Conservation (phyloP, 805 yeast genomes). For the Ogataea nakhonphanomensis region DNA sequence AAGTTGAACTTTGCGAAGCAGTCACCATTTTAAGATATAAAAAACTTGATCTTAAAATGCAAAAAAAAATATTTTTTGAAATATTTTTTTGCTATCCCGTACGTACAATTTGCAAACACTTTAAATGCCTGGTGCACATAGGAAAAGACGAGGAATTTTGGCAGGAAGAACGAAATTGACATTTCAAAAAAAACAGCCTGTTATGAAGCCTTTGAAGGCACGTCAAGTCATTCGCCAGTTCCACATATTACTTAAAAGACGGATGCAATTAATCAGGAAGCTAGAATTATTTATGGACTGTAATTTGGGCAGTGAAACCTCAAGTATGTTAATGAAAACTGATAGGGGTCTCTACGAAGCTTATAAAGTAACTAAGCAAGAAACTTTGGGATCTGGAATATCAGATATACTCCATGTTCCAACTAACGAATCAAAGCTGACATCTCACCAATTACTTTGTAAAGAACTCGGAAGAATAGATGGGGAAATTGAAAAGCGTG, state of each 20-base stretch:
- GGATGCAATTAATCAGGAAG: slow-evolving; percentile 2
- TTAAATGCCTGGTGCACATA: slow-evolving; percentile 2
- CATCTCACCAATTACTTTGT: slow-evolving; percentile 14
- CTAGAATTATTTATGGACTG: slow-evolving; percentile 8
- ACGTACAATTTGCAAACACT: not conserved
- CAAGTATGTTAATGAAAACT: not conserved
- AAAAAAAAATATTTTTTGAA: not conserved
- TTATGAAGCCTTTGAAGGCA: slow-evolving; percentile 66
- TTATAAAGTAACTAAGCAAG: slow-evolving; percentile 14
- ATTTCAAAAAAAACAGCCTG: slow-evolving; percentile 34
- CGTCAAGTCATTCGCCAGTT: slow-evolving; percentile 73
- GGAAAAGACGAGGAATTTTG: slow-evolving; percentile 25
- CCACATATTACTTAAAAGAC: slow-evolving; percentile 65
- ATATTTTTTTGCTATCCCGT: not conserved
- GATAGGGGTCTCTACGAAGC: not conserved
- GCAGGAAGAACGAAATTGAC: slow-evolving; percentile 32
- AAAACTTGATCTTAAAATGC: slow-evolving; percentile 1
- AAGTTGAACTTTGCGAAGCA: slow-evolving; percentile 2
- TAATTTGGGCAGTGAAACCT: slow-evolving; percentile 1
- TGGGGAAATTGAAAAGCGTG: slow-evolving; percentile 57
- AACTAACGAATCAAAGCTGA: too few species aligned
- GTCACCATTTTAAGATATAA: slow-evolving; percentile 16
- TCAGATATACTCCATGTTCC: too few species aligned
- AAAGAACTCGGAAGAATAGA: slow-evolving; percentile 51
- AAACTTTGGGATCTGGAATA: slow-evolving; percentile 2